Conservation (phyloP, 805 yeast genomes). For the Cyberlindnera euphorbiae region DNA sequence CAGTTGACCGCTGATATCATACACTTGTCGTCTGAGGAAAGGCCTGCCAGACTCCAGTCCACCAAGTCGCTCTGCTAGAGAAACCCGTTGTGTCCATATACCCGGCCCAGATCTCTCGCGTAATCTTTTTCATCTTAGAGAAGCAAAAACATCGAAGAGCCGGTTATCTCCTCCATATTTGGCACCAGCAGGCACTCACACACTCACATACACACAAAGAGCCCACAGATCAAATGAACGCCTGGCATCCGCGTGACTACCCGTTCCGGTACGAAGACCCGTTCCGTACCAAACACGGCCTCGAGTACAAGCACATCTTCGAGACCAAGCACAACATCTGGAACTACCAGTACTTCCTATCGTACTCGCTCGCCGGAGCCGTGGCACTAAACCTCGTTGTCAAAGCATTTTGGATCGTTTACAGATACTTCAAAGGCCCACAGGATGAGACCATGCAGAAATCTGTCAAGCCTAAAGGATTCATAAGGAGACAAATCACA, state of each 20-base stretch:
- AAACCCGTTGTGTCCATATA: too few relatives aligned
- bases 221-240: constrained; percentile 6
- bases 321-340: constrained; percentile 19
- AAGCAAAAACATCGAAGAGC: too few relatives aligned
- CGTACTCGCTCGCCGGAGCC: constrained; percentile 2
- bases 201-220: too few relatives aligned
- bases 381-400: neutral
- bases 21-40: too few relatives aligned
- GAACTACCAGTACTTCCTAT: constrained; percentile 20
- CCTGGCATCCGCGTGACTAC: constrained; percentile 9
- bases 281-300: constrained; percentile 17
- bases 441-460: neutral
- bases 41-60: too few relatives aligned
- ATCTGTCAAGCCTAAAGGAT: neutral
- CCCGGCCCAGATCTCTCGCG: too few relatives aligned
- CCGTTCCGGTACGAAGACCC: constrained; percentile 23
- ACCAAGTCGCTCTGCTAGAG: too few relatives aligned
- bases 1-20: too few relatives aligned
- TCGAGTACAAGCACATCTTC: constrained; percentile 19
- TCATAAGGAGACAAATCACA: constrained; percentile 4
- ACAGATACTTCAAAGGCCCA: neutral
- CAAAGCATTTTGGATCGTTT: neutral
- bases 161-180: too few relatives aligned
- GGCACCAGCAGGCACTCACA: too few relatives aligned
- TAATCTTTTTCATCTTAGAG: too few relatives aligned